Conservation (phyloP, 2,329 filamentous ascomycete species). For the Lanzia echinophila region DNA sequence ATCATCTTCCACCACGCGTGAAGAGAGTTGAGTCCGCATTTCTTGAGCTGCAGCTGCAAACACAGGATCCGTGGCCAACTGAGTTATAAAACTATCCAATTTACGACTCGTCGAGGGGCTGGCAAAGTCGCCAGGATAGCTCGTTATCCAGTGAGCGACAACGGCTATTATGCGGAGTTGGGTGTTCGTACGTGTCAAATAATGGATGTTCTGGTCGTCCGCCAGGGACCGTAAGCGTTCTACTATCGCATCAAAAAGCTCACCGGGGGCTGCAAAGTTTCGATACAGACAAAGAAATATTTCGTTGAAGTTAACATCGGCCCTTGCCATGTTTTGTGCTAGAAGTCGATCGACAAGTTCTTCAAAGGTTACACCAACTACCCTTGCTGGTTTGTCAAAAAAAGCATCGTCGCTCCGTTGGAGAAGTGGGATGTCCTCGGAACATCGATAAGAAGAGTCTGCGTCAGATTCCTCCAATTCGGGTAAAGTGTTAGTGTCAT, state of each 20-base stretch:
- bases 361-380: constrained; percentile 52
- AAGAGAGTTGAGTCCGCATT: constrained; percentile 71
- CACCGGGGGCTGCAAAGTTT: constrained; percentile 78
- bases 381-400: constrained; percentile 46
- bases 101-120: constrained; percentile 64
- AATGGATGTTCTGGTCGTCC: constrained; percentile 58
- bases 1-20: constrained; percentile 72
- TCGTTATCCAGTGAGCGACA: constrained; percentile 79
- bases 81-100: constrained; percentile 67
- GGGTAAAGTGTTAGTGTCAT: constrained; percentile 23
- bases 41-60: constrained; percentile 82
- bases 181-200: constrained; percentile 69
- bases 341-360: constrained; percentile 84
- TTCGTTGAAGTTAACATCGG: constrained; percentile 81
- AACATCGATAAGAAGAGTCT: constrained; percentile 59
- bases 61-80: constrained; percentile 69
- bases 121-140: constrained; percentile 91
- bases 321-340: constrained; percentile 71
- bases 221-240: constrained; percentile 66
- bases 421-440: constrained; percentile 60
- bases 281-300: constrained; percentile 91
- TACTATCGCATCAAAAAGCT: constrained; percentile 72
- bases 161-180: constrained; percentile 81
- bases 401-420: constrained; percentile 60
- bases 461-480: constrained; percentile 59